A percentile compares a stretch with the other conserved stretches of the same genome.
Conservation (phyloP, 352 stramenopile genomes). For the Phytopythium mirpurense region DNA sequence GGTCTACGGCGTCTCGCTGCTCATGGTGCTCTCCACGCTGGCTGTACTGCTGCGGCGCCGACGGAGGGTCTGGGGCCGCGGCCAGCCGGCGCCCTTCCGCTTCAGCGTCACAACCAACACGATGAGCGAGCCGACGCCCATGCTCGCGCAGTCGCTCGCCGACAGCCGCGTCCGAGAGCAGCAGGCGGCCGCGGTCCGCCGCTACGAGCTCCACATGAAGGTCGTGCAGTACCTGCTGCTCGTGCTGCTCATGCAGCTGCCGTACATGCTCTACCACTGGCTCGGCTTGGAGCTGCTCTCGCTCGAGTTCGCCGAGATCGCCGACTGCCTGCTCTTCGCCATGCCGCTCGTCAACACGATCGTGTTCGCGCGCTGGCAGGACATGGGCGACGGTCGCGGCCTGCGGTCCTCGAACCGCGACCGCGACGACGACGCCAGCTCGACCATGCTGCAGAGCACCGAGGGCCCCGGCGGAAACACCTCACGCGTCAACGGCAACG, state of each 20-base stretch:
- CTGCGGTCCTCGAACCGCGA: background rate
- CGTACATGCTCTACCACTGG: conserved; percentile 39
- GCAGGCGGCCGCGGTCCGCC: background rate
- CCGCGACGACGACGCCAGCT: conserved; percentile 6
- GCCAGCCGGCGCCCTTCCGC: background rate
- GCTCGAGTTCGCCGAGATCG: conserved; percentile 25
- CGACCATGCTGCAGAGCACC: conserved; percentile 8
- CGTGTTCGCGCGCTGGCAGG: conserved; percentile 25
- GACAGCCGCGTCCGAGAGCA: conserved; percentile 6
- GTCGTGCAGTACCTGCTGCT: conserved; percentile 46
- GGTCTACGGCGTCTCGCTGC: conserved; percentile 25
- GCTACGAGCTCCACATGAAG: conserved; percentile 24
- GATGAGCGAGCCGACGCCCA: conserved; percentile 7
- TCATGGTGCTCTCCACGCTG: conserved; percentile 26
- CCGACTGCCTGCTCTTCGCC: conserved; percentile 34
- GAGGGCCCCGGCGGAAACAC: conserved; percentile 7
- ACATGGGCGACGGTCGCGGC: background rate
- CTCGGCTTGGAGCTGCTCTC: conserved; percentile 19
- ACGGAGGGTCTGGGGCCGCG: background rate
- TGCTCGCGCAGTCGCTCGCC: conserved; percentile 6
- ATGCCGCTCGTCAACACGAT: conserved; percentile 51
- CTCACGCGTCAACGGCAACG: conserved; percentile 9
- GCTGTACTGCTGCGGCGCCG: conserved; percentile 25
- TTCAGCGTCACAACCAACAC: conserved; percentile 5
- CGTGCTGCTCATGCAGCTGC: conserved; percentile 38